Evolutionary conservation across 331 rosid genomes (phyloP), one percentile per base, ranked within the genome.

Genomic region (Quercus tomentella): DNA sequence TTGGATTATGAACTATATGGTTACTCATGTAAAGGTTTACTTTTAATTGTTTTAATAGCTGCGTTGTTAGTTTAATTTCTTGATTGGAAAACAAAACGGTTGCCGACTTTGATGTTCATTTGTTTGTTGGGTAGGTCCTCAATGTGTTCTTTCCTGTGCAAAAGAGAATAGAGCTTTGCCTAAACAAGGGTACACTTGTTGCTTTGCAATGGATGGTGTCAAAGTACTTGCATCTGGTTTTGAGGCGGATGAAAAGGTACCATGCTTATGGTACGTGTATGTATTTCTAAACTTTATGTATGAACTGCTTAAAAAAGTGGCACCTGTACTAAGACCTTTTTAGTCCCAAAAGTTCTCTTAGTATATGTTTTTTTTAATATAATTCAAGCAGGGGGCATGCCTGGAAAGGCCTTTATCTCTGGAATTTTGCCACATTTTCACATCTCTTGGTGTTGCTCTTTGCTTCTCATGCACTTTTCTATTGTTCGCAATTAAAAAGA

Each of bases 121-220:
- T 89, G 65, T 55, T 33, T 80, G 71, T 62, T 80, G 75, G 72
- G 83, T 84, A 93, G 99, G 99, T 81, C 97, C 98, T 55, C 96
- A 88, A 73, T 93, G 97, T 56, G 94, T 93, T 80, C 91, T 93
- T 84, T 83, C 93, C 23, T 91, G 97, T 78, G 93, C 94, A 25
- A 90, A 83, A 72, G 94, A 87, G 83, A 76, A 77, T 45, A 90
- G 87, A 77, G 76, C 92, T 49, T 83, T 95, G 45, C 97, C 99
- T 72, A 88, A 87, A 82, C 92, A 86, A 82, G 88, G 89, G 15
- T 95, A 87, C 85, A 88, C 96, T 77, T 95, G 99, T 83, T 95
- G 98, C 92, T 92, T 91, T 82, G 92, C 98, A 31, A 86, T 95
- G 98, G 97, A 91, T 68, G 96, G 96, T 81, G 94, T 93, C 76